These are phyloP conservation scores for Leccinum uliginosum DNA, from an alignment of 768 basidiomycete genomes.

Conservation along the genomic window DNA sequence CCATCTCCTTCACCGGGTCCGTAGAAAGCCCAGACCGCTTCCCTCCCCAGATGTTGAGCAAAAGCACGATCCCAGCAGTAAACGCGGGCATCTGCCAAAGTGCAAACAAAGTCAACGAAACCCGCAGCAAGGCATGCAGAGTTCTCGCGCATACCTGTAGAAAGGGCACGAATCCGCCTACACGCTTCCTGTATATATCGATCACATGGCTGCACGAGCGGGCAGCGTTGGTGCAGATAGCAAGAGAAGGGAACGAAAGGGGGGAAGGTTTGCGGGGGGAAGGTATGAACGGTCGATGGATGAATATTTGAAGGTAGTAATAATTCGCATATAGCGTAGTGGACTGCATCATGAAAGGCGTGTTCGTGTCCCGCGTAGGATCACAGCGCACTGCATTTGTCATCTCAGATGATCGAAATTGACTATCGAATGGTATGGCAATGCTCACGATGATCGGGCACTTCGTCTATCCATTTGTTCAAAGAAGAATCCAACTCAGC, in stretches of 20 bases:
- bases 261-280: constrained; percentile 48
- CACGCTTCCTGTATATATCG: constrained; percentile 47
- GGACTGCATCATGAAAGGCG: constrained; percentile 44
- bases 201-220: constrained; percentile 69
- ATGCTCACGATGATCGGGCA: constrained; percentile 45
- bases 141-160: constrained; percentile 26
- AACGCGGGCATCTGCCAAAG: constrained; percentile 38
- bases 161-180: constrained; percentile 20
- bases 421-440: neutral
- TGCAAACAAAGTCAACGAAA: neutral
- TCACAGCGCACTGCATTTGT: constrained; percentile 38
- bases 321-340: constrained; percentile 48
- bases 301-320: constrained; percentile 59
- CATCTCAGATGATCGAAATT: constrained; percentile 5
- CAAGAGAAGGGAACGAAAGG: constrained; percentile 57
- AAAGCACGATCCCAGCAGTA: constrained; percentile 46
- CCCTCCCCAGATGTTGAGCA: constrained; percentile 55
- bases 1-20: constrained; percentile 43
- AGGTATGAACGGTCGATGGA: constrained; percentile 79
- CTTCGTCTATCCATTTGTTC: constrained; percentile 72
- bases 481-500: constrained; percentile 71
- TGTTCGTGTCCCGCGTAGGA: constrained; percentile 34
- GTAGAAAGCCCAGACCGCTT: constrained; percentile 37
- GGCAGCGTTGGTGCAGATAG: constrained; percentile 84
- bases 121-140: neutral